Base-by-base conservation (phyloP, 192 early-diverging fungal species). In the Entophlyctis helioformis region DNA sequence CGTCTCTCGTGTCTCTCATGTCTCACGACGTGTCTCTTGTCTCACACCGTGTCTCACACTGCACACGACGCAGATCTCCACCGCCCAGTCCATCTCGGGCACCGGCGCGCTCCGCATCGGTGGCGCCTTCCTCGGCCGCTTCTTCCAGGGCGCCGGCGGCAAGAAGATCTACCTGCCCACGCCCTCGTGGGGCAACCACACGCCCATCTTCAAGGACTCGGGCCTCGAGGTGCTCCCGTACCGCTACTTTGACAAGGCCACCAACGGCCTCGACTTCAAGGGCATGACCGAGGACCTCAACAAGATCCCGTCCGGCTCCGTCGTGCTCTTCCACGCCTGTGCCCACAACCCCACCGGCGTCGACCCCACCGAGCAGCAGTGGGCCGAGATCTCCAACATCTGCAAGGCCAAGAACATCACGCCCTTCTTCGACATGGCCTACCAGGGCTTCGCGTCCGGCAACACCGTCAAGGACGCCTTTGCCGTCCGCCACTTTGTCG, bases 261-360 rank as follows among this genome's bases (percentile, higher is more conserved):
- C 87, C 40, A 88, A 87, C 53, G 92, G 91, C 5, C 77, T 99
- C 43, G 87, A 96, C 66, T 83, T 99, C 46, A 72, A 63, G 16
- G 93, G 82, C 34, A 84, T 99, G 83, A 65, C 91, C 20, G 85
- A 85, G 46, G 93, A 97, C 61, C 60, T 99, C 42, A 72, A 81
- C 64, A 82, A 67, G 40, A 78, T 92, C 41, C 93, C 93, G 26
- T 68, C 75, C 58, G 83, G 81, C 46, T 92, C 91, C 44, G 66
- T 95, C 37, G 69, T 97, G 45, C 73, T 99, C 40, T 69, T 99
- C 40, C 96, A 99, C 60, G 96, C 93, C 33, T 99, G 96, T 54
- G 96, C 94, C 4, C 96, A 99, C 68, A 99, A 99, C 76, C 96
- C 96, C 27, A 97, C 96, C 3, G 96, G 96, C 59, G 94, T 95